Conservation (phyloP, 148 eudicot genomes). For the Heliamphora exappendiculata region DNA sequence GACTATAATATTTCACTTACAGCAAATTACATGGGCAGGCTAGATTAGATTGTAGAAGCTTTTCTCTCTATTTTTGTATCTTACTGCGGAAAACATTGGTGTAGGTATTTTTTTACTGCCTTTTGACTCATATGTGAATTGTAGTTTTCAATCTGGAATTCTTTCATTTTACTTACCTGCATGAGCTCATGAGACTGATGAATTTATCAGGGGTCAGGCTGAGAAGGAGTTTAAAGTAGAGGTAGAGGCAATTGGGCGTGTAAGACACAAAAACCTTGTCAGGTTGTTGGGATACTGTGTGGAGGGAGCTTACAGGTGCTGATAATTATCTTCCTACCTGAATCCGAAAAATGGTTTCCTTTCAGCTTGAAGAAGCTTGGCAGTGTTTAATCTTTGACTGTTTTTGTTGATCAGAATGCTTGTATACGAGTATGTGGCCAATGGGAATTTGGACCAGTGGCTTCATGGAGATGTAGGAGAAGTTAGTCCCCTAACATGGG, state of each 20-base stretch:
- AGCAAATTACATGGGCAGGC: background rate
- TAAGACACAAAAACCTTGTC: conserved; percentile 92
- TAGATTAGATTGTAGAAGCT: background rate
- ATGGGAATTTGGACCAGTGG: conserved; percentile 91
- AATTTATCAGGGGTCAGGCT: conserved; percentile 79
- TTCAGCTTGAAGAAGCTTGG: background rate
- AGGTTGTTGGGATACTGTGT: conserved; percentile 91
- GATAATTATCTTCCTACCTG: background rate
- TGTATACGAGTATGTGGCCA: conserved; percentile 87
- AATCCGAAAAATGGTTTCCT: background rate
- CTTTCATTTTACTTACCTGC: background rate
- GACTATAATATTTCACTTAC: background rate
- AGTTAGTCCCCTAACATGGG: conserved; percentile 89
- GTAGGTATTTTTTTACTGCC: background rate
- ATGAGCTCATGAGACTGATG: conserved; percentile 13
- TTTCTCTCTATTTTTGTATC: background rate
- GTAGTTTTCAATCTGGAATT: background rate
- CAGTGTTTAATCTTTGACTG: background rate
- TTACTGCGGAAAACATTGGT: background rate
- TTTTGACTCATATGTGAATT: background rate
- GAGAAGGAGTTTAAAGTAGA: conserved; percentile 96
- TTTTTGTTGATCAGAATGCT: conserved; percentile 57
- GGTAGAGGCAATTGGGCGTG: conserved; percentile 96
- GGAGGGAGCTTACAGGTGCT: conserved; percentile 92
- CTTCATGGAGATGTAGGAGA: conserved; percentile 92